A percentile compares a stretch with the other conserved stretches of the same genome.
These are phyloP conservation scores for Crithidia expoeki DNA, from an alignment of 208 protist species.

Conservation along the genomic window DNA sequence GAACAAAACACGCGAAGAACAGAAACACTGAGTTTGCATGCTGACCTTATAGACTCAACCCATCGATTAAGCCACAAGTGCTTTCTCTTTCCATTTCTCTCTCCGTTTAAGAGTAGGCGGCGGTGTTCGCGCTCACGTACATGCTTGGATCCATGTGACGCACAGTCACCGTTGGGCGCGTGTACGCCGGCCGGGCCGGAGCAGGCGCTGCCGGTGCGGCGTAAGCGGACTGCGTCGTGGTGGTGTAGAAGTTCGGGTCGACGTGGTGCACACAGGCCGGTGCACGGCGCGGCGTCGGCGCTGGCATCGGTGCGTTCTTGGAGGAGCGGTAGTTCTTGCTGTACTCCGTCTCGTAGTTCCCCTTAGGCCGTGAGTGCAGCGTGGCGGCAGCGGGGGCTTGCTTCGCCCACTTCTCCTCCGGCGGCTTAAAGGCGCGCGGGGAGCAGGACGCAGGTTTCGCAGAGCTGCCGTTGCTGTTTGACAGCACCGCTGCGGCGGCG, in stretches of 20 bases:
- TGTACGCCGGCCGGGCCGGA: slow-evolving; percentile 18
- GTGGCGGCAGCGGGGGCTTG: not conserved
- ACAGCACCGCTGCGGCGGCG: not conserved
- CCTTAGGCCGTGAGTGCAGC: slow-evolving; percentile 6
- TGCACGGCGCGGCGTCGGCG: slow-evolving; percentile 13
- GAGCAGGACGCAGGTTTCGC: too few relatives aligned
- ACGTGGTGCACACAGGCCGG: slow-evolving; percentile 56
- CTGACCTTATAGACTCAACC: too few relatives aligned
- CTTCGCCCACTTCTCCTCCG: slow-evolving; percentile 10
- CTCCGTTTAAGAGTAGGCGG: slow-evolving; percentile 32
- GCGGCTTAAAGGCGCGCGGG: not conserved
- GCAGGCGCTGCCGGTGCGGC: not conserved
- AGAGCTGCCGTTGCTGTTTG: too few relatives aligned
- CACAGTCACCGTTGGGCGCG: slow-evolving; percentile 19
- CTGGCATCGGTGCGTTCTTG: slow-evolving; percentile 14
- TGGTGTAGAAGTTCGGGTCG: slow-evolving; percentile 65
- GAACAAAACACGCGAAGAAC: too few relatives aligned
- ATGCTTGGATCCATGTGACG: slow-evolving; percentile 64
- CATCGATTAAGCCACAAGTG: too few relatives aligned
- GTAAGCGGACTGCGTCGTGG: slow-evolving; percentile 50
- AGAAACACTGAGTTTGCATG: too few relatives aligned
- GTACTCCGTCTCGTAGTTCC: slow-evolving; percentile 47
- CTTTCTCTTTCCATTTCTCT: not conserved
- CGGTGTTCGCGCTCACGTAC: slow-evolving; percentile 59
- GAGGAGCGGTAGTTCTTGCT: slow-evolving; percentile 41